Evolutionary conservation across 352 stramenopile genomes (phyloP).

Genomic region (Peronospora tabacina): DNA sequence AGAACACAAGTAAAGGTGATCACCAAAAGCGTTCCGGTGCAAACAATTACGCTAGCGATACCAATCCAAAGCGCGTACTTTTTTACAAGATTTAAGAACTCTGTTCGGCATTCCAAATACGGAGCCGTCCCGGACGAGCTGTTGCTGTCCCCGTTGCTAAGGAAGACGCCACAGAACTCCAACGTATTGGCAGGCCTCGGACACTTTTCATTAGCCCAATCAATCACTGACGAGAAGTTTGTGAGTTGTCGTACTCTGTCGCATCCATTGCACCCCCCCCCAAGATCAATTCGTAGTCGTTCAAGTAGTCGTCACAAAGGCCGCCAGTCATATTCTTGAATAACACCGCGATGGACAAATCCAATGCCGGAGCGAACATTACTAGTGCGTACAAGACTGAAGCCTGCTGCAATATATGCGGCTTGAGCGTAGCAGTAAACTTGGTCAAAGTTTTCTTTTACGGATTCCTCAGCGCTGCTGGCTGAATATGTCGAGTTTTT

Average conservation of each 20-base stretch:
- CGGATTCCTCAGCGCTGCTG: constrained; percentile 32
- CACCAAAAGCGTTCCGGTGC: constrained; percentile 33
- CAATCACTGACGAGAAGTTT: constrained; percentile 59
- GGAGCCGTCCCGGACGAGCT: constrained; percentile 32
- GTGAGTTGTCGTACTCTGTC: constrained; percentile 43
- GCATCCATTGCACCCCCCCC: constrained; percentile 50
- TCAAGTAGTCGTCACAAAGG: constrained; percentile 47
- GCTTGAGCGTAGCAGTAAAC: constrained; percentile 70
- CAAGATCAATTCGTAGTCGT: constrained; percentile 30
- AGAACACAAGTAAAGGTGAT: constrained; percentile 44
- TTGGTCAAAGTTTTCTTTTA: constrained; percentile 60
- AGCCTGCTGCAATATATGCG: constrained; percentile 63
- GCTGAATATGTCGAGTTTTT: constrained; percentile 41
- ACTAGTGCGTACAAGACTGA: constrained; percentile 41
- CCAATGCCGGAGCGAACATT: constrained; percentile 43
- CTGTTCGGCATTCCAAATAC: constrained; percentile 41
- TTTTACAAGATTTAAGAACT: constrained; percentile 44
- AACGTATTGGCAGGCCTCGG: constrained; percentile 36
- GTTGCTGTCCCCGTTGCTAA: constrained; percentile 25
- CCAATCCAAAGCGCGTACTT: constrained; percentile 35
- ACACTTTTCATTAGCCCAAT: constrained; percentile 78
- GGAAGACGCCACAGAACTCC: constrained; percentile 56
- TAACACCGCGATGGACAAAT: constrained; percentile 26
- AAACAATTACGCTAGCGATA: constrained; percentile 36
- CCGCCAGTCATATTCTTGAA: constrained; percentile 47